Evolutionary conservation across 768 basidiomycete species (phyloP), one percentile per base, ranked within the genome.

Genomic region (Lentinula aciculospora): DNA sequence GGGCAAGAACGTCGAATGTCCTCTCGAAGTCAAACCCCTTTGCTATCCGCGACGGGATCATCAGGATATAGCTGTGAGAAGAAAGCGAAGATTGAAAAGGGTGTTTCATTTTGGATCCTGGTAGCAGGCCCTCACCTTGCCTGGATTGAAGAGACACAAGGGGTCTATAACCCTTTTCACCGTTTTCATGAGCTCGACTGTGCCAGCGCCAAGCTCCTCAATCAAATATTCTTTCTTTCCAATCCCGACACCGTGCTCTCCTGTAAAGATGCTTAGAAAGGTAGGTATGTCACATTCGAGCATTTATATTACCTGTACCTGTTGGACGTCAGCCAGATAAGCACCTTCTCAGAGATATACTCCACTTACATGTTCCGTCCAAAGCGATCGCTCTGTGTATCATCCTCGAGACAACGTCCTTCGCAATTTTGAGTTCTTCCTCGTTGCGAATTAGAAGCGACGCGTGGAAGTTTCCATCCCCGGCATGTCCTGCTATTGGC

Each of bases 171-270:
- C 76, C 58, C 72, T 70, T 69, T 96, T 96, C 63, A 96, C 81
- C 12, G 77, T 79, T 71, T 88, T 86, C 92, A 96, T 94, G 25
- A 95, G 68, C 49, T 81, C 79, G 8, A 96, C 87, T 0, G 94
- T 95, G 2, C 89, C 91, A 25, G 75, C 75, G 0, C 94, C 94
- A 0, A 97, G 77, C 66, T 97, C 94, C 39, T 85, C 80, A 13
- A 81, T 76, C n/a, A 97, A 76, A 66, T 86, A 95, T 59, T 86
- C 78, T 58, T 81, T 82, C 74, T 94, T 94, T 4, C 92, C 92
- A 9, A 94, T 74, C 0, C 92, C 93, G 6, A 94, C 89, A 1
- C 92, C 93, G 65, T 94, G 92, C 64, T 94, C 92, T 3, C 89
- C 89, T 0, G 85, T 88, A 62, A 50, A 21, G 25, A 23, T 19